Conservation (phyloP, 768 basidiomycete species). For the Naganishia vishniacii region DNA sequence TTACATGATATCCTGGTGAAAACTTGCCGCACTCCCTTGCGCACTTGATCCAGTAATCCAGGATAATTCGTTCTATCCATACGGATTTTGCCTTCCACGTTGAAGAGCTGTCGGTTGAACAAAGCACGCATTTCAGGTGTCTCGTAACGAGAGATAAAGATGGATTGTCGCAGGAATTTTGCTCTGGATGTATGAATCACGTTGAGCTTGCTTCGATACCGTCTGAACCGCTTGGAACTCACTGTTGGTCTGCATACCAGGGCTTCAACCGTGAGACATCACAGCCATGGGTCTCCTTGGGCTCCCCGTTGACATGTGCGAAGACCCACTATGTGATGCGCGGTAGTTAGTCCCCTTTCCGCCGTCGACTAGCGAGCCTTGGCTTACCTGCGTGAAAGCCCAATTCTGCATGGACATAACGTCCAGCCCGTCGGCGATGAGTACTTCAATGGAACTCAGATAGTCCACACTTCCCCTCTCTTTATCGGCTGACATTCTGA, state of each 20-base stretch:
- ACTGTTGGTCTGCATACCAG: slow-evolving; percentile 96
- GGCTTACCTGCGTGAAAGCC: slow-evolving; percentile 84
- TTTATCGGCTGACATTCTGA: slow-evolving; percentile 86
- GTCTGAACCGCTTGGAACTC: slow-evolving; percentile 46
- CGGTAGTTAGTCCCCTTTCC: not conserved
- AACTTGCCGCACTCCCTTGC: slow-evolving; percentile 76
- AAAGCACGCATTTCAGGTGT: slow-evolving; percentile 79
- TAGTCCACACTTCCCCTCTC: slow-evolving; percentile 82
- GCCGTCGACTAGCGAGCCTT: not conserved
- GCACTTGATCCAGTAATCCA: slow-evolving; percentile 62
- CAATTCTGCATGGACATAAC: slow-evolving; percentile 97
- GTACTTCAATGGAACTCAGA: slow-evolving; percentile 82
- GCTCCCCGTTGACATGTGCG: slow-evolving; percentile 75
- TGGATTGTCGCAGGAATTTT: slow-evolving; percentile 77
- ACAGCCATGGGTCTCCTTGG: slow-evolving; percentile 84
- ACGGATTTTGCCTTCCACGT: slow-evolving; percentile 76
- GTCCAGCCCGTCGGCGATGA: slow-evolving; percentile 88
- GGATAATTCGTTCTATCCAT: slow-evolving; percentile 60
- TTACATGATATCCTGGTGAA: slow-evolving; percentile 43
- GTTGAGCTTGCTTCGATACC: not conserved
- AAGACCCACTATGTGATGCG: slow-evolving; percentile 65
- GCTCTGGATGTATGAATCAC: slow-evolving; percentile 56
- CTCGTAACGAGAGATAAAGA: slow-evolving; percentile 79
- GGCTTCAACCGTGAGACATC: slow-evolving; percentile 97
- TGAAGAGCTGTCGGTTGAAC: slow-evolving; percentile 68